These are phyloP conservation scores for Fagus crenata DNA, from an alignment of 306 rosid genomes.

Conservation along the genomic window DNA sequence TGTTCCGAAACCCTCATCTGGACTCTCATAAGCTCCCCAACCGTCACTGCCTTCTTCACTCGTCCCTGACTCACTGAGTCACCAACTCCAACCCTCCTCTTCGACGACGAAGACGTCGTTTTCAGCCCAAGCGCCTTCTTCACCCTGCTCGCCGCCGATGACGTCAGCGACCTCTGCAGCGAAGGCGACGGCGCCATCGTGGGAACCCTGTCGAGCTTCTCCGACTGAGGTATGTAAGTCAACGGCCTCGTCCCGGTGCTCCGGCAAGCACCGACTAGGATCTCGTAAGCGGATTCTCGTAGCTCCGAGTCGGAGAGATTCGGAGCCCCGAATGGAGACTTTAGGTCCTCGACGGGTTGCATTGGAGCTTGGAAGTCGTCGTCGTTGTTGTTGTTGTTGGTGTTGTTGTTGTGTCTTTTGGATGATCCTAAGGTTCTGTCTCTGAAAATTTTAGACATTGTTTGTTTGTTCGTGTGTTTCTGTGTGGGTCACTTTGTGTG, in stretches of 20 bases:
- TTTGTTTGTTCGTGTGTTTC: slow-evolving; percentile 12
- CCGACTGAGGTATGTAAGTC: slow-evolving; percentile 81
- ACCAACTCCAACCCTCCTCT: slow-evolving; percentile 28
- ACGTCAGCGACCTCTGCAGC: slow-evolving; percentile 75
- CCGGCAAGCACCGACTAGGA: slow-evolving; percentile 77
- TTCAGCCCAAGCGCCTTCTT: slow-evolving; percentile 86
- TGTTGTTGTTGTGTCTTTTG: slow-evolving; percentile 41
- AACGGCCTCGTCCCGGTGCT: slow-evolving; percentile 74
- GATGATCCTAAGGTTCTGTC: slow-evolving; percentile 49
- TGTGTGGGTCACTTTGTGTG: slow-evolving; percentile 37
- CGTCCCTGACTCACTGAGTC: slow-evolving; percentile 40
- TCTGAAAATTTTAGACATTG: slow-evolving; percentile 56
- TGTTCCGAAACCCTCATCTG: slow-evolving; percentile 92
- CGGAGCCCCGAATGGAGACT: slow-evolving; percentile 60
- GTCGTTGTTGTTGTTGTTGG: slow-evolving; percentile 39
- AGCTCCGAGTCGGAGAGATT: slow-evolving; percentile 65
- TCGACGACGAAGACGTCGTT: slow-evolving; percentile 49
- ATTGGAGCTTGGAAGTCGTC: slow-evolving; percentile 41
- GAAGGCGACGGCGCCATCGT: slow-evolving; percentile 38
- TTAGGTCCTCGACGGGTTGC: slow-evolving; percentile 51
- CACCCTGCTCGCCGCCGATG: slow-evolving; percentile 79
- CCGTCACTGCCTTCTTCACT: slow-evolving; percentile 54
- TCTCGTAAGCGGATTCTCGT: slow-evolving; percentile 90
- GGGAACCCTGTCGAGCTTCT: slow-evolving; percentile 50
- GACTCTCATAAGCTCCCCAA: slow-evolving; percentile 76